These are phyloP conservation scores for Glonium stellatum DNA, from an alignment of 495 filamentous ascomycete genomes.

Conservation along the genomic window DNA sequence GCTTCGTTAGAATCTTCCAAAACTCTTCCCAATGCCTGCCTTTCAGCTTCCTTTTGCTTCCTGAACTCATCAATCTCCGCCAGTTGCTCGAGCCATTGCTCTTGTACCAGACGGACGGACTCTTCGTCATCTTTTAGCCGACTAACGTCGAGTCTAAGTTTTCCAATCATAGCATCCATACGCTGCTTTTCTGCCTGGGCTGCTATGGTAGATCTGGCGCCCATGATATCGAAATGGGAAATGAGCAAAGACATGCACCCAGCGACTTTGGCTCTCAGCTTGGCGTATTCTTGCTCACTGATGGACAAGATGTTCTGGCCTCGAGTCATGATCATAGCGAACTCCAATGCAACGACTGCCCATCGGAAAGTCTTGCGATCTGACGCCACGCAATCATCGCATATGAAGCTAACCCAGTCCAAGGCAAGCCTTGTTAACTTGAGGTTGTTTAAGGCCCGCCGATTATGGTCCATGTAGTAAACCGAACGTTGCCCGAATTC, in stretches of 20 bases:
- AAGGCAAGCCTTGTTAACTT: constrained; percentile 86
- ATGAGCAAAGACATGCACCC: constrained; percentile 97
- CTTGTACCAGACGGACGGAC: constrained; percentile 62
- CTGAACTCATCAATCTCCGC: constrained; percentile 67
- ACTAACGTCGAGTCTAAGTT: constrained; percentile 66
- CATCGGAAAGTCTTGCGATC: constrained; percentile 95
- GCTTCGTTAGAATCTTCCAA: constrained; percentile 91
- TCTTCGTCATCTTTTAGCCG: constrained; percentile 79
- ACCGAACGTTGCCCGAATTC: constrained; percentile 94
- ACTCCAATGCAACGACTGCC: constrained; percentile 91
- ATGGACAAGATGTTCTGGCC: constrained; percentile 85
- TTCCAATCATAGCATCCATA: constrained; percentile 67
- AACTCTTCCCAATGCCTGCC: constrained; percentile 81
- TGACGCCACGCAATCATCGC: constrained; percentile 91
- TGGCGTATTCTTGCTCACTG: constrained; percentile 75
- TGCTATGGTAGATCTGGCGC: constrained; percentile 82
- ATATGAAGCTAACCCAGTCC: constrained; percentile 96
- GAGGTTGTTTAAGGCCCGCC: constrained; percentile 91
- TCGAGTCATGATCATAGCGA: constrained; percentile 92
- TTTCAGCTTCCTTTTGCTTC: constrained; percentile 75
- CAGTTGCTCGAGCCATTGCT: constrained; percentile 64
- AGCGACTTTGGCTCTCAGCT: constrained; percentile 77
- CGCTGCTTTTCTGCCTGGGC: constrained; percentile 85
- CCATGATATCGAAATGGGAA: constrained; percentile 98
- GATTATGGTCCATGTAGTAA: constrained; percentile 85